These are phyloP conservation scores for Physcia stellaris DNA, from an alignment of 495 filamentous ascomycete species.

Conservation along the genomic window DNA sequence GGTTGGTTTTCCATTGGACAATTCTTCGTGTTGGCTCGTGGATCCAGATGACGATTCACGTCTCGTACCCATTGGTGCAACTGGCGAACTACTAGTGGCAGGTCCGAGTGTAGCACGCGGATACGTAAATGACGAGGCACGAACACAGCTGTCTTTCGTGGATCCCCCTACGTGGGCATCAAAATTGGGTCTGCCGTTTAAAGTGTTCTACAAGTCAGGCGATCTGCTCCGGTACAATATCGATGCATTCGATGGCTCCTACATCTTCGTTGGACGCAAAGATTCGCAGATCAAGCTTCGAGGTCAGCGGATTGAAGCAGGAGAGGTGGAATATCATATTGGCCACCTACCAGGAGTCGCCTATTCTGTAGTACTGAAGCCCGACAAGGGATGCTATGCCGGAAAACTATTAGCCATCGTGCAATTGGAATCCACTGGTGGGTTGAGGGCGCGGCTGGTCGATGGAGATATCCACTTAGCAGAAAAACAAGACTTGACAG, in stretches of 20 bases:
- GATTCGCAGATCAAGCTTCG: constrained; percentile 15
- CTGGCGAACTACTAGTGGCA: constrained; percentile 28
- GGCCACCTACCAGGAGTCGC: constrained; percentile 3
- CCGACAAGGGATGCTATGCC: constrained; percentile 5
- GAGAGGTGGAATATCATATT: constrained; percentile 13
- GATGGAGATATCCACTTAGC: constrained; percentile 1
- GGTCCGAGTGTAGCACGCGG: constrained; percentile 23
- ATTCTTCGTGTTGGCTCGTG: constrained; percentile 23
- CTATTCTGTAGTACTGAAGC: constrained; percentile 6
- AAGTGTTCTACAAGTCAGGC: constrained; percentile 23
- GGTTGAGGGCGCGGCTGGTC: neutral
- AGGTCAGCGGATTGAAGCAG: constrained; percentile 13
- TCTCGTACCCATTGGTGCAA: constrained; percentile 23
- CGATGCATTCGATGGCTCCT: constrained; percentile 21
- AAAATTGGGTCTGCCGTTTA: neutral
- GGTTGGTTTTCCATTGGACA: constrained; percentile 7
- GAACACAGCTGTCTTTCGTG: constrained; percentile 24
- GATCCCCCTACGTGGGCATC: constrained; percentile 12
- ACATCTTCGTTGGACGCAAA: constrained; percentile 23
- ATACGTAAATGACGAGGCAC: constrained; percentile 24
- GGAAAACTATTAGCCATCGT: constrained; percentile 7
- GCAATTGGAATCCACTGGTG: neutral
- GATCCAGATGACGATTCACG: constrained; percentile 19
- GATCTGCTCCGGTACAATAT: constrained; percentile 25
- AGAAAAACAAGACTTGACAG: neutral